Conservation (phyloP, 1,284 basidiomycete species). For the Trichosporon faecale region DNA sequence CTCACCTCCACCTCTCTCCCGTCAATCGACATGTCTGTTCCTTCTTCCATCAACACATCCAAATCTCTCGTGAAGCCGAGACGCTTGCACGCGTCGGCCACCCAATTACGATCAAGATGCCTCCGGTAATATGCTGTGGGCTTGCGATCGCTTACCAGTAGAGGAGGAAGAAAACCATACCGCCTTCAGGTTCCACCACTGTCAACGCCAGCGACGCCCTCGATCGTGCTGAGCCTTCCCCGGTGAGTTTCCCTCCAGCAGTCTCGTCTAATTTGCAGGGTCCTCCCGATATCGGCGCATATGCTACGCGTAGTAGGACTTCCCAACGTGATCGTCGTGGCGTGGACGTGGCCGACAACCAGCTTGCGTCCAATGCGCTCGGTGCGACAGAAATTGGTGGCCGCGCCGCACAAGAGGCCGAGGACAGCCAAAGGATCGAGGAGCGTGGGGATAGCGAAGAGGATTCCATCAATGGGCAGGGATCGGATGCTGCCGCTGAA, state of each 20-base stretch:
- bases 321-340: no score
- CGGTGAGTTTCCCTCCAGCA: no score
- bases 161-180: not conserved
- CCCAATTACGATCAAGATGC: not conserved
- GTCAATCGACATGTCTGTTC: no score
- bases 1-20: no score
- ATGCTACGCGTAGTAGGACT: no score
- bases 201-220: not conserved
- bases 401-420: not conserved
- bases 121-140: not conserved
- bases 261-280: no score
- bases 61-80: no score
- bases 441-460: not conserved
- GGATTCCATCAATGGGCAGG: not conserved
- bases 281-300: no score
- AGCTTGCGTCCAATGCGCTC: no score
- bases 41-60: no score
- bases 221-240: not conserved
- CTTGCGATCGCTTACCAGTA: not conserved
- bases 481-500: not conserved
- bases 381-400: no score
- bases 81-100: not conserved
- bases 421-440: not conserved
- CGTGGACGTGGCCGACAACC: no score
- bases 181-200: not conserved